phyloP scores from a whole-genome alignment of 148 eudicot genomes.

The Oxyria digyna region DNA sequence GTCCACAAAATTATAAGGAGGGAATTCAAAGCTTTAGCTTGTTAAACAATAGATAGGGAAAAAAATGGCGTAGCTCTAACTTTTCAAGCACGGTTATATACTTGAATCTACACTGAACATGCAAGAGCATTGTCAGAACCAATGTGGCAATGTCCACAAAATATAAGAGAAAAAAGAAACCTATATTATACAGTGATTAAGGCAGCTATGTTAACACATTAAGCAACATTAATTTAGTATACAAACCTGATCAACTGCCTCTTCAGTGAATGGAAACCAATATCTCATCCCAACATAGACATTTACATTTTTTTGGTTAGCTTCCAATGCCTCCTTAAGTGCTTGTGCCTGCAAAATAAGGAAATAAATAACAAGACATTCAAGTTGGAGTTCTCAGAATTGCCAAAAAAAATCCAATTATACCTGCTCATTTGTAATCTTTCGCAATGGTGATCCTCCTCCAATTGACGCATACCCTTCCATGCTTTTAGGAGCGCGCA shows the following conservation, averaged over 20 bases:
- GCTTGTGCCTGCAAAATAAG: slow-evolving; percentile 59
- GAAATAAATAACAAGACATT: not conserved
- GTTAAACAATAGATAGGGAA: not conserved
- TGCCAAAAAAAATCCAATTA: not conserved
- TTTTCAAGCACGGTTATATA: not conserved
- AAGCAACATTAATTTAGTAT: not conserved
- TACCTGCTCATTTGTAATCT: slow-evolving; percentile 92
- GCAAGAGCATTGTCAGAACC: not conserved
- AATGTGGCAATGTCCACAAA: not conserved
- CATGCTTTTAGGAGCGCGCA: slow-evolving; percentile 90
- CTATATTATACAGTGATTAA: not conserved
- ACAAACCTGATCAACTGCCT: slow-evolving; percentile 71
- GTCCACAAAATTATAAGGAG: not conserved
- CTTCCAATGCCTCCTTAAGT: slow-evolving; percentile 52
- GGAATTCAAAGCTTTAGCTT: not conserved
- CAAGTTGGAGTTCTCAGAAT: not conserved
- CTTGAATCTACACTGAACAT: not conserved
- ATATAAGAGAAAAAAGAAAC: not conserved
- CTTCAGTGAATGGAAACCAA: slow-evolving; percentile 98
- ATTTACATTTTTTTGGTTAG: slow-evolving; percentile 49
- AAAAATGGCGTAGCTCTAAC: not conserved
- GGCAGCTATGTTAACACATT: not conserved
- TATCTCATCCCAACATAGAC: slow-evolving; percentile 97
- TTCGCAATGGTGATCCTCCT: slow-evolving; percentile 94
- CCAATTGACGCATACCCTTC: slow-evolving; percentile 98